phyloP scores from a whole-genome alignment of 139 green algal species.

The Astrephomene gubernaculifera region DNA sequence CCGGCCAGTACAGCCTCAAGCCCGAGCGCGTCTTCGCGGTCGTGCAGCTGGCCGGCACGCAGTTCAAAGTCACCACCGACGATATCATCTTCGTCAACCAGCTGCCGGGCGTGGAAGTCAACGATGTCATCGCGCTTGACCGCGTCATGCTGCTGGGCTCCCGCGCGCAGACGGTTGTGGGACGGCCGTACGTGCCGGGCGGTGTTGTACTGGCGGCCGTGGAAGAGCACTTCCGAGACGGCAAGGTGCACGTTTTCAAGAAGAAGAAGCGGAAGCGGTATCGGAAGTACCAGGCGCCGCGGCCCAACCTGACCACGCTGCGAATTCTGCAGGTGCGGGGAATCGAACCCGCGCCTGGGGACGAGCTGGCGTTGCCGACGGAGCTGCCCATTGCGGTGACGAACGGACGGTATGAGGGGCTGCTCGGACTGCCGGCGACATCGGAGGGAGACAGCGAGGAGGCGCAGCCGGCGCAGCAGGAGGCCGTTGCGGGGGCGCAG shows the following conservation, averaged over 20 bases:
- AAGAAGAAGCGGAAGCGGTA: conserved; percentile 65
- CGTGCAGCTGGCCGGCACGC: conserved; percentile 50
- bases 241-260: conserved; percentile 69
- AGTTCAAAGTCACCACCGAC: conserved; percentile 64
- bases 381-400: conserved; percentile 1
- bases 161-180: conserved; percentile 46
- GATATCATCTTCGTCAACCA: conserved; percentile 65
- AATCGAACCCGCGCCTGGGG: conserved; percentile 13
- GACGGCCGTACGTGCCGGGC: conserved; percentile 53
- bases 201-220: conserved; percentile 54
- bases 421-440: background rate
- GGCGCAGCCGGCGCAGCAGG: background rate
- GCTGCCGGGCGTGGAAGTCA: conserved; percentile 49
- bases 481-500: background rate
- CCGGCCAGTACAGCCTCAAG: conserved; percentile 39
- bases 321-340: conserved; percentile 56
- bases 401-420: background rate
- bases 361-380: background rate
- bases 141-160: conserved; percentile 58
- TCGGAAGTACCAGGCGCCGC: conserved; percentile 52
- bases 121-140: conserved; percentile 59
- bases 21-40: conserved; percentile 55
- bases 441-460: background rate
- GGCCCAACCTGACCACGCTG: conserved; percentile 54
- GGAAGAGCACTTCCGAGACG: conserved; percentile 62